These are phyloP conservation scores for Colletotrichum plurivorum DNA, from an alignment of 2,329 filamentous ascomycete species.

Conservation along the genomic window DNA sequence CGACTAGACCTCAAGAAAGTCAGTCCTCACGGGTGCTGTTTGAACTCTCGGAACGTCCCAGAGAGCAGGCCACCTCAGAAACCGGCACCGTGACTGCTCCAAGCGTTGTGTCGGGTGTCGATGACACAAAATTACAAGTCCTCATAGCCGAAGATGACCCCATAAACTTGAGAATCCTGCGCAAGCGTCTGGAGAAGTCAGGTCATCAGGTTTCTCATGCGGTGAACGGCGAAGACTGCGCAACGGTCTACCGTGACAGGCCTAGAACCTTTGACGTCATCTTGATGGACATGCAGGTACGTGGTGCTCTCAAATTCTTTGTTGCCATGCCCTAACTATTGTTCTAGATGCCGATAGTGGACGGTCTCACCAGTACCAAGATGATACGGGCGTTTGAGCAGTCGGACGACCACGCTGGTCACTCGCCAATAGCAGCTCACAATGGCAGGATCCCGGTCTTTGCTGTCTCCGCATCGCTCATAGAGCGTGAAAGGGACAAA, in stretches of 20 bases:
- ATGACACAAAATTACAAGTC: constrained; percentile 68
- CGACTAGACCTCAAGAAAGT: constrained; percentile 45
- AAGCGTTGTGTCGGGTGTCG: constrained; percentile 17
- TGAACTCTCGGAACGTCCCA: constrained; percentile 49
- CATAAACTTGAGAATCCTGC: constrained; percentile 85
- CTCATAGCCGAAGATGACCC: constrained; percentile 91
- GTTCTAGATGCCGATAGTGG: constrained; percentile 86
- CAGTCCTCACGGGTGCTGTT: constrained; percentile 55
- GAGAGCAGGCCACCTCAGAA: constrained; percentile 22
- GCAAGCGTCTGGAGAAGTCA: constrained; percentile 83
- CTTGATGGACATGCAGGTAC: constrained; percentile 93
- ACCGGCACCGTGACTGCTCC: constrained; percentile 26
- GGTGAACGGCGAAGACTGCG: constrained; percentile 88
- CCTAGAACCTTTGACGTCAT: constrained; percentile 79
- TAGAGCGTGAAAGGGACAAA: constrained; percentile 76
- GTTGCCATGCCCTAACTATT: too few relatives aligned
- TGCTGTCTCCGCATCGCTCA: constrained; percentile 86
- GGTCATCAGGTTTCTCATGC: constrained; percentile 81
- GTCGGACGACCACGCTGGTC: constrained; percentile 57
- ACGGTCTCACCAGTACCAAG: constrained; percentile 85
- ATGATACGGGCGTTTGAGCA: constrained; percentile 84
- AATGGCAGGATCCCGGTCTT: constrained; percentile 85
- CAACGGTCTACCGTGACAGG: constrained; percentile 76
- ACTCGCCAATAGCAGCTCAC: constrained; percentile 70
- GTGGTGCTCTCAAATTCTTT: constrained; percentile 46